Evolutionary conservation across 352 stramenopile genomes (phyloP).

Genomic region (Phytopythium litorale): DNA sequence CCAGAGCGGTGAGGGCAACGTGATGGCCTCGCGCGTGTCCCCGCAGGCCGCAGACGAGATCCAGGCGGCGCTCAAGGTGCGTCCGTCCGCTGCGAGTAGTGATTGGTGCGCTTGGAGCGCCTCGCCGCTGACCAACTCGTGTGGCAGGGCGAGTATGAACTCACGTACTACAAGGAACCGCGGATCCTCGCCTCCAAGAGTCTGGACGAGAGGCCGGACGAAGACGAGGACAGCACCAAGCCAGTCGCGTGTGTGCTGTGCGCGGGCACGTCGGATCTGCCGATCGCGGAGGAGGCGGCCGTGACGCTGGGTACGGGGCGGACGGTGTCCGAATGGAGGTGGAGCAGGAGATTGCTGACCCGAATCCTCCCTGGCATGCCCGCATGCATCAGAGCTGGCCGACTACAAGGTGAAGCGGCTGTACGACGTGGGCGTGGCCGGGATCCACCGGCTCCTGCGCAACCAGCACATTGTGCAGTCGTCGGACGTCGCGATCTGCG

Average conservation of each 20-base stretch:
- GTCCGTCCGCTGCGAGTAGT: too few species aligned
- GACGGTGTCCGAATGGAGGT: neutral
- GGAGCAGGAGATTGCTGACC: neutral
- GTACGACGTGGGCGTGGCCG: slow-evolving; percentile 94
- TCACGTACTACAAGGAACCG: slow-evolving; percentile 65
- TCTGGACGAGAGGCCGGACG: slow-evolving; percentile 1
- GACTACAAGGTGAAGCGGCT: slow-evolving; percentile 75
- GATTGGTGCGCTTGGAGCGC: neutral
- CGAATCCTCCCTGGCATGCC: too few species aligned
- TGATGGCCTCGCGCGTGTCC: slow-evolving; percentile 86
- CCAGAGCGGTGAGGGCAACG: slow-evolving; percentile 37
- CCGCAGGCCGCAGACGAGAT: slow-evolving; percentile 37
- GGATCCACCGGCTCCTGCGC: slow-evolving; percentile 90
- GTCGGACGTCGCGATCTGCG: slow-evolving; percentile 92
- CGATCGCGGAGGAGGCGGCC: slow-evolving; percentile 95
- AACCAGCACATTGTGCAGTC: slow-evolving; percentile 84
- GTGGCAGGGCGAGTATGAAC: slow-evolving; percentile 13
- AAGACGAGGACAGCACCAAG: neutral
- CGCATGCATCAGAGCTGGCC: slow-evolving; percentile 71
- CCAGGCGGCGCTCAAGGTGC: slow-evolving; percentile 34
- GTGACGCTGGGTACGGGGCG: slow-evolving; percentile 74
- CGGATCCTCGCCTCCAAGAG: slow-evolving; percentile 65
- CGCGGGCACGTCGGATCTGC: slow-evolving; percentile 95
- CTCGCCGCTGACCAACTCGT: neutral
- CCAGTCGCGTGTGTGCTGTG: slow-evolving; percentile 83